Conservation (phyloP, 2,329 filamentous ascomycete genomes). For the Monilinia laxa region DNA sequence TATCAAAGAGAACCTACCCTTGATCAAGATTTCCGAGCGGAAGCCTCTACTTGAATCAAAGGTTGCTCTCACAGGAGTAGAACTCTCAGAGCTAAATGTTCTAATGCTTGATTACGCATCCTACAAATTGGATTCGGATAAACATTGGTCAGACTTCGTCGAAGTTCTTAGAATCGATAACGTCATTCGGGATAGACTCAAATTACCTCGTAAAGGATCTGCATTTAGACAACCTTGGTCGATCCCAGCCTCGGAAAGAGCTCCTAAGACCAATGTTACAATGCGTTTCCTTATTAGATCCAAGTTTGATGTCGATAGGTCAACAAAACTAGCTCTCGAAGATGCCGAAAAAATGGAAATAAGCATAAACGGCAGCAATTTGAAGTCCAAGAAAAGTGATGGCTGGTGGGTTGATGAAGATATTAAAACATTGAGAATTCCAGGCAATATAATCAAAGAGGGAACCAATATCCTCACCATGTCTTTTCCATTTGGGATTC, state of each 20-base stretch:
- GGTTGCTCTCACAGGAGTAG: conserved; percentile 24
- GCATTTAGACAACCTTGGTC: conserved; percentile 39
- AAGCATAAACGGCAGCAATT: conserved; percentile 28
- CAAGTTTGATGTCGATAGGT: conserved; percentile 22
- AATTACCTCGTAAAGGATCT: conserved; percentile 35
- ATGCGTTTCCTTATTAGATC: conserved; percentile 38
- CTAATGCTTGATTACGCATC: conserved; percentile 39
- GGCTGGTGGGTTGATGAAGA: conserved; percentile 41
- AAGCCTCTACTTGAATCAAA: conserved; percentile 16
- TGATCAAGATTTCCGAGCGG: neutral
- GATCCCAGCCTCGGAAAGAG: conserved; percentile 30
- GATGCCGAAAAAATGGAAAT: conserved; percentile 32
- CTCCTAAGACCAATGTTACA: conserved; percentile 28
- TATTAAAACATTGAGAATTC: conserved; percentile 35
- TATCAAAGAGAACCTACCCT: neutral
- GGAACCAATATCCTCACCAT: conserved; percentile 35
- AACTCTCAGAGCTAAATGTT: conserved; percentile 39
- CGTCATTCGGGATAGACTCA: conserved; percentile 33
- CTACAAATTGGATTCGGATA: conserved; percentile 33
- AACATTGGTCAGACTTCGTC: conserved; percentile 28
- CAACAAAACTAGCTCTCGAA: conserved; percentile 36
- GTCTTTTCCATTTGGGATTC: conserved; percentile 36
- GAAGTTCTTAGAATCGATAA: conserved; percentile 41
- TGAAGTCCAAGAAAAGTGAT: conserved; percentile 19
- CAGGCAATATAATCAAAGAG: conserved; percentile 29